Percentiles rank a stretch among this genome's conserved stretches.
Evolutionary conservation across 352 stramenopile species (phyloP).

Genomic region (Blastocystis sp.): DNA sequence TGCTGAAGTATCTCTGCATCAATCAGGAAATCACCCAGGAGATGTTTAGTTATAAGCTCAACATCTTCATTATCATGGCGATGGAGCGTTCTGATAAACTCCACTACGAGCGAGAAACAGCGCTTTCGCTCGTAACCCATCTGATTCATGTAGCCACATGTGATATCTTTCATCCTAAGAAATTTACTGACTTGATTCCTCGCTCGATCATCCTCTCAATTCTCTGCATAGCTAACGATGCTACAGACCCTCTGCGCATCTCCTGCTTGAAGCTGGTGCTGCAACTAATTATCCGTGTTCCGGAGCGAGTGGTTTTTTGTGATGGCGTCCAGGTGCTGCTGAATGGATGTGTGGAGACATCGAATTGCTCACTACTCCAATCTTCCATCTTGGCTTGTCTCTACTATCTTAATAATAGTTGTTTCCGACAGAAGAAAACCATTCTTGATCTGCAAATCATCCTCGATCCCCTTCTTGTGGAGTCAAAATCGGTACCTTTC

Average conservation of each 20-base stretch:
- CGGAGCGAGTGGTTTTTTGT: constrained; percentile 20
- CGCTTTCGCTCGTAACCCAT: not conserved
- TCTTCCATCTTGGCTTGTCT: constrained; percentile 17
- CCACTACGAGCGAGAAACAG: not conserved
- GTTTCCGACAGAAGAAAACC: constrained; percentile 56
- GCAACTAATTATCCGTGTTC: constrained; percentile 3
- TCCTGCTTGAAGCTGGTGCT: constrained; percentile 31
- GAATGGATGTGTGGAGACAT: constrained; percentile 38
- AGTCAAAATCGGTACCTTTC: constrained; percentile 8
- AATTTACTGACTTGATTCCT: constrained; percentile 47
- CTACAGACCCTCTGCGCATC: not conserved
- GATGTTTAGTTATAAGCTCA: constrained; percentile 19
- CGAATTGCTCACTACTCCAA: constrained; percentile 11
- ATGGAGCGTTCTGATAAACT: constrained; percentile 28
- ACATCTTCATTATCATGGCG: constrained; percentile 43
- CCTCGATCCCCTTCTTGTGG: constrained; percentile 5
- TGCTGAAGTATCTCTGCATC: constrained; percentile 17
- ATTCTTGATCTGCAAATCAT: constrained; percentile 57
- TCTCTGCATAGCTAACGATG: constrained; percentile 48
- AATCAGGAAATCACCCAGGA: constrained; percentile 5
- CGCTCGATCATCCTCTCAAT: constrained; percentile 55
- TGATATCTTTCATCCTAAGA: not conserved
- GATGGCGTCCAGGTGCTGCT: constrained; percentile 37
- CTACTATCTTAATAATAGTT: not conserved
- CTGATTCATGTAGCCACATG: not conserved